Percentiles rank a stretch among this genome's conserved stretches.
Conservation (phyloP, 2,329 filamentous ascomycete species). For the Calonectria pauciramosa region DNA sequence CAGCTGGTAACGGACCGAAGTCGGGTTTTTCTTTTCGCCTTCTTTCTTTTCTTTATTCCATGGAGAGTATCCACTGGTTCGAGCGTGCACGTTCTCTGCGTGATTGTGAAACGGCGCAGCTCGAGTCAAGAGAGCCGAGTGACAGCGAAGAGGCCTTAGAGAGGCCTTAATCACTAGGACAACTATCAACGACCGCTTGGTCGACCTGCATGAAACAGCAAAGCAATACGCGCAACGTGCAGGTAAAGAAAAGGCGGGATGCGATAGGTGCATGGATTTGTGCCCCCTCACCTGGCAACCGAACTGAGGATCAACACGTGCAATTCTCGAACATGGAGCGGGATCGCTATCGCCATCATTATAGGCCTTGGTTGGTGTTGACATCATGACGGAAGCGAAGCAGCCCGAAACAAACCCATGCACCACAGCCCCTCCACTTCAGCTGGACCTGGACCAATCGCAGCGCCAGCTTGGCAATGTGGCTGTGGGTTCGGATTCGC, state of each 20-base stretch:
- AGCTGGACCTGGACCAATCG: background rate
- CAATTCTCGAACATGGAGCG: background rate
- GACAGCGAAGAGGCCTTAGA: background rate
- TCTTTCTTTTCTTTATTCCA: background rate
- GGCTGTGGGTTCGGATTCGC: constrained; percentile 2
- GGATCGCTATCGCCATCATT: background rate
- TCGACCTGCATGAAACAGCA: constrained; percentile 11
- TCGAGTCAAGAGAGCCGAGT: too few relatives aligned
- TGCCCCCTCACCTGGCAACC: background rate
- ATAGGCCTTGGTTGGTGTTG: background rate
- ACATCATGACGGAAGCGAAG: background rate
- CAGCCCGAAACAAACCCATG: background rate
- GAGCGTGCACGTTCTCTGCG: background rate
- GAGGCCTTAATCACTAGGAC: background rate
- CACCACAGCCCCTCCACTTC: background rate
- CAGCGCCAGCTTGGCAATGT: background rate
- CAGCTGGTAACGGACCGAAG: background rate
- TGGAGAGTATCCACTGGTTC: background rate
- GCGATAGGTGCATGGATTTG: background rate
- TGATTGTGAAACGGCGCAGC: background rate
- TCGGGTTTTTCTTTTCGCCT: background rate
- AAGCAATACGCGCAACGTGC: constrained; percentile 1
- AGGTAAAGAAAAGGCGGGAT: background rate
- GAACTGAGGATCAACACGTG: constrained; percentile 1
- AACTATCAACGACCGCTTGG: background rate